These are phyloP conservation scores for Inga oerstediana DNA, from an alignment of 306 rosid genomes.

Conservation along the genomic window DNA sequence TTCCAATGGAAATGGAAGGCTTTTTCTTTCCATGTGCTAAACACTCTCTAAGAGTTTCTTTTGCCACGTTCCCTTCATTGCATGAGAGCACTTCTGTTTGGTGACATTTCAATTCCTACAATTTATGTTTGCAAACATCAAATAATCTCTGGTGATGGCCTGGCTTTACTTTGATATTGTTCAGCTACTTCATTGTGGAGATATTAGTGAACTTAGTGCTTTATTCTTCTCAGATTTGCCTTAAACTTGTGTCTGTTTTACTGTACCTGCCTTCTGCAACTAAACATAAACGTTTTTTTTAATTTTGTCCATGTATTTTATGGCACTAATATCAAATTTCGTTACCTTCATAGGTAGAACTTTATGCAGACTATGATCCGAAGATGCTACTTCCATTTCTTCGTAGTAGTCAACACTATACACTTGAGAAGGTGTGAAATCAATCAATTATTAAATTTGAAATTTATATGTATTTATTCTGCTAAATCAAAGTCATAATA, in stretches of 20 bases:
- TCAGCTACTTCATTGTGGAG: neutral
- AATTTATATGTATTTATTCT: conserved; percentile 10
- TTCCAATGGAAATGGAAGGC: neutral
- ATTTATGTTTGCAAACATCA: conserved; percentile 5
- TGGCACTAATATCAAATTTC: conserved; percentile 21
- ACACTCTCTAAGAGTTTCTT: neutral
- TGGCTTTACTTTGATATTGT: conserved; percentile 15
- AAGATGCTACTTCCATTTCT: conserved; percentile 87
- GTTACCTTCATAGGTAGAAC: conserved; percentile 67
- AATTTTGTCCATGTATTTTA: conserved; percentile 7
- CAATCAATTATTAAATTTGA: conserved; percentile 13
- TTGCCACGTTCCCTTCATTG: neutral
- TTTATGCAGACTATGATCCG: conserved; percentile 80
- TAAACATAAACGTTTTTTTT: neutral
- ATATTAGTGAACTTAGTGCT: neutral
- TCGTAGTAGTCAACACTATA: conserved; percentile 83
- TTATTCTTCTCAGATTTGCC: conserved; percentile 10
- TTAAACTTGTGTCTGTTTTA: neutral
- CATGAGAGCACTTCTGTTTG: neutral
- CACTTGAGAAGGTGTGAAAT: conserved; percentile 77
- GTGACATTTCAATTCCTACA: neutral
- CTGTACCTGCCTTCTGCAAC: neutral
- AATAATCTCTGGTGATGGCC: conserved; percentile 10
- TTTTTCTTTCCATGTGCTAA: neutral
- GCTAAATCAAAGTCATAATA: conserved; percentile 25